Base-by-base conservation (phyloP, 139 green algal species). In the Diplosphaera chodatii region DNA sequence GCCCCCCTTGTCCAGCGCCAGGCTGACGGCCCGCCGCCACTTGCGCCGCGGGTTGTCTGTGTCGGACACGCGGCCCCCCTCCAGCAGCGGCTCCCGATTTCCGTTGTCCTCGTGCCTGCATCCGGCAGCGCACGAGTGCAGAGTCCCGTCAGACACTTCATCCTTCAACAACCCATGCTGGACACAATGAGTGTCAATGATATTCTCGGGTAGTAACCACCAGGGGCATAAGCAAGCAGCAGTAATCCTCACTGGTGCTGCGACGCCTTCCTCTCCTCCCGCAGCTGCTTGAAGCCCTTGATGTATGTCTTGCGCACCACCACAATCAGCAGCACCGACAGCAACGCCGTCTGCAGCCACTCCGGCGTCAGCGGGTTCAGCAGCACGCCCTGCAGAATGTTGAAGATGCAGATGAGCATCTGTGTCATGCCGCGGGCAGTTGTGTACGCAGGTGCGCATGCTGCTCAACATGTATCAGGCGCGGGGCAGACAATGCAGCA, bases 301-400 rank as follows among this genome's bases (percentile, higher is more conserved):
- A 15, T 29, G 5, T 41, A 40, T 4, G 69, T 80, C 21, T 80
- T 76, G 23, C 32, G 37, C n/a, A 80, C 66, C 30, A 80, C 75
- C 40, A 80, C 63, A 1, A 73, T 33, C 69, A 80, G 75, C 64
- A 80, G 75, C 22, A 74, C 34, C 10, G 65, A 66, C 48, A 80
- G 64, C 69, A 80, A 69, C 20, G 68, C 28, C 28, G 68, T 71
- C 48, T 74, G 70, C 64, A 76, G 37, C 75, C 75, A 80, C 20
- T 71, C 69, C 21, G 75, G 75, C 10, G 72, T 55, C 21, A 80
- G 32, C 22, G 67, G 55, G 40, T 76, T 76, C 31, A 67, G 68
- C 27, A 76, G 28, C 28, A 80, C 75, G 32, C 74, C 48, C 74
- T 79, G 74, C 63, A 72, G n/a, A 31, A 6, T 3, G 25, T 32